Base-by-base conservation (phyloP, 768 basidiomycete genomes). In the Phylloporus sp. region DNA sequence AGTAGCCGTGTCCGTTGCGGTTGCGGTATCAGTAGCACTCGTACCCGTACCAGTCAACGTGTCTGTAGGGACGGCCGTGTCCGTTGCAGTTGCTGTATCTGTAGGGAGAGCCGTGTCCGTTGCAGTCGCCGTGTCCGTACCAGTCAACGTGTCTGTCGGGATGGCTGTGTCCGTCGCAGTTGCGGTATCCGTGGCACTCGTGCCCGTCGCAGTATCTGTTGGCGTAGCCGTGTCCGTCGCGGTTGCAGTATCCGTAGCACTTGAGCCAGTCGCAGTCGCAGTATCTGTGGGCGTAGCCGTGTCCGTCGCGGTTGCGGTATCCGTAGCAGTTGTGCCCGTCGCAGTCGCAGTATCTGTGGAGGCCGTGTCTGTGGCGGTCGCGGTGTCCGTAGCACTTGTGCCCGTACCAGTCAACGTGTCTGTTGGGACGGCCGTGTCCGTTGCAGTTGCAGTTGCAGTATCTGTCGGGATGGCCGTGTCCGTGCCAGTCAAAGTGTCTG, bases 231-330 rank as follows among this genome's bases (percentile, higher is more conserved):
- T 17, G 1, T 1, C 39, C n/a, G 44, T 20, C 0, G 27, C 17
- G 7, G 38, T 20, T 0, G 37, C 9, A 1, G 22, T 31, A 3
- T 1, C 21, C 3, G 39, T 26, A 0, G 28, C 21, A 17, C 43
- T 24, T 0, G 36, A 20, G n/a, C n/a, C n/a, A n/a, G n/a, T n/a
- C n/a, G n/a, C n/a, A 14, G 10, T 13, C 11, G 39, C 11, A 0
- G 22, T 20, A 3, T 0, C 27, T 6, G 29, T 31, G 10, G 29
- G 2, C 5, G 15, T 31, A 15, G 29, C 14, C 3, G 22, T 27
- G 3, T 32, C 23, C 15, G 48, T 39, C 7, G 38, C 9, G 21
- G 2, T 11, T 6, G 22, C 22, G 9, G 41, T 17, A 3, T 29
- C n/a, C 9, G 52, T 9, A 0, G 52, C 14, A 9, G 39, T 21